Base-by-base conservation (phyloP, 768 basidiomycete genomes). In the Pisolithus microcarpus region DNA sequence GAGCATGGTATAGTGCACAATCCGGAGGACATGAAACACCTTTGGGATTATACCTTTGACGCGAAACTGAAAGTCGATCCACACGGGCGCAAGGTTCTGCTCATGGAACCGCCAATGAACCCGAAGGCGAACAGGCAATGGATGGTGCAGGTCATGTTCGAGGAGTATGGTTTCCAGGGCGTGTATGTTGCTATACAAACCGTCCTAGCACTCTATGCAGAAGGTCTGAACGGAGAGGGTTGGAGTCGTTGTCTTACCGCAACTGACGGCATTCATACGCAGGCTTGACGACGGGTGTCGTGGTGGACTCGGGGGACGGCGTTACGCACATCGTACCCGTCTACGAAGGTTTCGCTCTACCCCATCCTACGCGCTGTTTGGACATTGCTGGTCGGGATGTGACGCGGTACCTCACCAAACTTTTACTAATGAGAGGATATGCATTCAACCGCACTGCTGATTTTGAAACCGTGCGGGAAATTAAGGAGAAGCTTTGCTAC, bases 91-190 rank as follows among this genome's bases (percentile, higher is more conserved):
- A 99, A 97, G 72, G 79, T 99, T 37, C 70, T 99, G 54, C 77
- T 99, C 60, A 99, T 95, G 0, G 96, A 99, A 69, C 96, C 96
- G 15, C 96, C 96, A 26, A 98, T 97, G 95, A 98, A 98, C 70
- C 96, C 96, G 3, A 91, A 85, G 64, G 85, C 71, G 56, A 98
- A 99, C 70, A 70, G 96, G 61, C 85, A 93, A 69, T 75, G 79
- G 66, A 97, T 99, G 93, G 87, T 84, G 51, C 87, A 98, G 68
- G 91, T 97, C 63, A 99, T 99, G 96, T 97, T 99, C 65, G 96
- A 99, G 73, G 89, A 95, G 56, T 99, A 97, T 68, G 92, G 91
- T 2, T 97, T 98, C 61, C 83, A 84, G 15, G 90, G 91, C 0
- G 91, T 98, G 51, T 98, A 98, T 68, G 85, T 99, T 3, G 96